Evolutionary conservation across 805 yeast genomes (phyloP).

Genomic region (Yarrowia keelungensis): DNA sequence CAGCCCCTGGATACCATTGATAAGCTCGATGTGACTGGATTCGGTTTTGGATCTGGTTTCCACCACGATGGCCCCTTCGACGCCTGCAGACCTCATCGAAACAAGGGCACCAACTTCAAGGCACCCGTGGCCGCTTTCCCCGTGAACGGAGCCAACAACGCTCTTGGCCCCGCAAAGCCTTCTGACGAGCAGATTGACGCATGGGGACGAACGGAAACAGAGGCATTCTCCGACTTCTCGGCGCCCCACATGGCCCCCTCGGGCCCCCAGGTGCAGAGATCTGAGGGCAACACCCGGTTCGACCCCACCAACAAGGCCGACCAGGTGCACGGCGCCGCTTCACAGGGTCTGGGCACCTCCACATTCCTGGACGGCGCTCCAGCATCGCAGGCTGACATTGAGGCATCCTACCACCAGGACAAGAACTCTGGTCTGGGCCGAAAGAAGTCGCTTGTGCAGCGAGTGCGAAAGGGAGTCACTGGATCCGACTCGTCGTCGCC

Average conservation of each 20-base stretch:
- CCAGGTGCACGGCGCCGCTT: conserved; percentile 83
- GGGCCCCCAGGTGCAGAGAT: conserved; percentile 16
- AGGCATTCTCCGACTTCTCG: conserved; percentile 53
- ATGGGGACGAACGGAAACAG: conserved; percentile 71
- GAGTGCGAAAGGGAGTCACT: conserved; percentile 53
- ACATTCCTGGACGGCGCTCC: conserved; percentile 97
- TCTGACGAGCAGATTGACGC: conserved; percentile 59
- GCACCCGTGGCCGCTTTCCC: conserved; percentile 98
- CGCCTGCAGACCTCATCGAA: conserved; percentile 97
- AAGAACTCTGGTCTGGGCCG: conserved; percentile 64
- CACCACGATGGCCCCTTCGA: conserved; percentile 99
- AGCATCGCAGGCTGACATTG: conserved; percentile 63
- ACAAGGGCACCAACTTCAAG: conserved; percentile 64
- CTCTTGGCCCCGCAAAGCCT: conserved; percentile 53
- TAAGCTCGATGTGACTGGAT: conserved; percentile 94
- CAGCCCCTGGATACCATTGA: conserved; percentile 88
- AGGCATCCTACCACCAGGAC: conserved; percentile 46
- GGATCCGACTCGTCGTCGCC: conserved; percentile 45
- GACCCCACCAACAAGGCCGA: conserved; percentile 72
- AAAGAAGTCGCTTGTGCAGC: conserved; percentile 82
- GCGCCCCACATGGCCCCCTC: conserved; percentile 50
- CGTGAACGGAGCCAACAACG: conserved; percentile 89
- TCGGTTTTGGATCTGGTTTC: conserved; percentile 89
- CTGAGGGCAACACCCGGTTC: conserved; percentile 59
- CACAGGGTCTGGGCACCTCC: conserved; percentile 88